Base-by-base conservation (phyloP, 257 asterid genomes). In the Gardenia jasminoides region DNA sequence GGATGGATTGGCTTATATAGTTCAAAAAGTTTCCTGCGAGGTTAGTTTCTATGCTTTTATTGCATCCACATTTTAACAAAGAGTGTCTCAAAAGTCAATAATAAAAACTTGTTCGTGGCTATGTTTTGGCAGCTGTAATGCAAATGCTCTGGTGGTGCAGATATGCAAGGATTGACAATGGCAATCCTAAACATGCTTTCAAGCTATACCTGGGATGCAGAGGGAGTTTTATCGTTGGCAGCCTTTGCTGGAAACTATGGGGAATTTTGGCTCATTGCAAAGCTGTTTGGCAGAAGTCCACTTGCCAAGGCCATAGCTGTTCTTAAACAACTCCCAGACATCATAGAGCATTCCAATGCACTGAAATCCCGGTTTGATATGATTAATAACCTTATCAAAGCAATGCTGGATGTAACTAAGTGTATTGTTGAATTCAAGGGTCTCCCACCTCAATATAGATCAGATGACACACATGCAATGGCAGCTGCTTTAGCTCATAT, bases 201-300 rank as follows among this genome's bases (percentile, higher is more conserved):
- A 13, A 81, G 81, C 89, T 88, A 92, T 80, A 43, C 85, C 16
- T 94, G 97, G 97, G 97, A 88, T 50, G 97, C 96, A 26, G 92
- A 94, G 83, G 88, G 89, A 0, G 96, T 86, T 47, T 26, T 91
- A 74, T 84, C 96, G 16, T 26, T 92, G 33, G 87, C 97, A 20
- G 78, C 97, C 5, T 91, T 92, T 82, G 83, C 93, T 1, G 82
- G 87, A 12, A 86, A 84, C 86, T 92, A 89, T 65, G 98, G 92
- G 58, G 96, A 92, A 67, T 91, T 91, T 83, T 92, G 97, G 98
- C 94, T 92, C 22, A 79, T 90, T 48, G 89, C 92, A 2, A 84
- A 85, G 70, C 86, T 78, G 43, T 89, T 89, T 73, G 70, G 86
- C 8, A 66, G 84, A 20, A 86, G 91, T 83, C 92, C 91, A 0